These are phyloP conservation scores for Leucosporidium creatinivorum DNA, from an alignment of 768 basidiomycete genomes.

Conservation along the genomic window DNA sequence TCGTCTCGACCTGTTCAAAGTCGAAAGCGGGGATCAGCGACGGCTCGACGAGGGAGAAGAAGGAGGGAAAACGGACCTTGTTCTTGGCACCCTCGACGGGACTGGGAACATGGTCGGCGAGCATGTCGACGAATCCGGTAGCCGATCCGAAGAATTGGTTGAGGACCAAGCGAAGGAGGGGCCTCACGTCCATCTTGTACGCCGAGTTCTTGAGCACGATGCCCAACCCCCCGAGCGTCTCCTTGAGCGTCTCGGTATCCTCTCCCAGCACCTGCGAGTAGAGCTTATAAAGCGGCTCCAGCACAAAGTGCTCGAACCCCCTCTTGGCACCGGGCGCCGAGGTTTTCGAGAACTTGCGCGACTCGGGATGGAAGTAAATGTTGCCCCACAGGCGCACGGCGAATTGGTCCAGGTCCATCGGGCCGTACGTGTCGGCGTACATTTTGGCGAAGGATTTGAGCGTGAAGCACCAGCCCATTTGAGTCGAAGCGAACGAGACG, in stretches of 20 bases:
- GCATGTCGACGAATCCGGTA: constrained; percentile 84
- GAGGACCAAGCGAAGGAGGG: constrained; percentile 82
- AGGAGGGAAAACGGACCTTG: constrained; percentile 39
- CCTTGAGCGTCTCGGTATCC: constrained; percentile 77
- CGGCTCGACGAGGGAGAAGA: too few species aligned
- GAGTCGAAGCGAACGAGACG: constrained; percentile 91
- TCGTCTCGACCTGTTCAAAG: constrained; percentile 59
- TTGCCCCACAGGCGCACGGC: constrained; percentile 95
- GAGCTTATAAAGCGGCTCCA: constrained; percentile 93
- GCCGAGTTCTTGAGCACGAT: constrained; percentile 84
- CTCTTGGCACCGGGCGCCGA: constrained; percentile 56
- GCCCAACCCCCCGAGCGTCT: constrained; percentile 63
- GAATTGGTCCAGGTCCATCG: constrained; percentile 74
- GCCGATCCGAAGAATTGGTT: constrained; percentile 93
- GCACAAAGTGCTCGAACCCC: constrained; percentile 89
- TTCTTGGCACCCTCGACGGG: constrained; percentile 41
- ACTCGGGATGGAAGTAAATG: constrained; percentile 80
- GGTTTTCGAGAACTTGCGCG: constrained; percentile 83
- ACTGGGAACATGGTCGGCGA: constrained; percentile 80
- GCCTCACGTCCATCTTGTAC: constrained; percentile 98
- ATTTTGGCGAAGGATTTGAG: constrained; percentile 87
- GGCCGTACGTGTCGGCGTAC: constrained; percentile 91
- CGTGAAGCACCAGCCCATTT: constrained; percentile 98
- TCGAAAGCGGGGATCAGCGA: not conserved
- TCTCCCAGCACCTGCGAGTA: constrained; percentile 88